These are phyloP conservation scores for Chenopodium quinoa DNA, from an alignment of 148 eudicot genomes.

Conservation along the genomic window DNA sequence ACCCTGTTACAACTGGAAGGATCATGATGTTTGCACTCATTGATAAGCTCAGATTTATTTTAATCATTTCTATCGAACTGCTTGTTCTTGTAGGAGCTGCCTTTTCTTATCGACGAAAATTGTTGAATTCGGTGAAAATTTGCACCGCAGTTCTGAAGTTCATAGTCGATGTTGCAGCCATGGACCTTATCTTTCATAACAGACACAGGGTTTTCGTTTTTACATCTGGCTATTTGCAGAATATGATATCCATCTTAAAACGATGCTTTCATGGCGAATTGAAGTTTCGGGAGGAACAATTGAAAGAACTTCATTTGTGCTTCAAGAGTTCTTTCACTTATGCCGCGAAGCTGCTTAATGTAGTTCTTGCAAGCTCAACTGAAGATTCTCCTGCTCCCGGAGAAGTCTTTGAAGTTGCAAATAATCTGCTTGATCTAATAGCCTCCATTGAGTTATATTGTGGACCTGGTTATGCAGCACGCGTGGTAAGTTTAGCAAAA, in stretches of 20 bases:
- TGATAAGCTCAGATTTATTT: background rate
- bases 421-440: constrained; percentile 56
- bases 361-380: constrained; percentile 37
- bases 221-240: constrained; percentile 41
- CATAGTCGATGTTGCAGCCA: constrained; percentile 52
- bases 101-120: constrained; percentile 35
- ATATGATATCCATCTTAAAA: constrained; percentile 47
- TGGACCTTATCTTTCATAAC: constrained; percentile 35
- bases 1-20: background rate
- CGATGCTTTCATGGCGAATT: constrained; percentile 38
- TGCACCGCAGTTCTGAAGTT: constrained; percentile 73
- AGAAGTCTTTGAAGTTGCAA: constrained; percentile 52
- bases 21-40: background rate
- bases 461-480: constrained; percentile 67
- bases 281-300: constrained; percentile 50
- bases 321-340: constrained; percentile 78
- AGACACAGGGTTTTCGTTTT: constrained; percentile 52
- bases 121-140: constrained; percentile 55
- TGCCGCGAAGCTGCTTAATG: constrained; percentile 68
- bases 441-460: constrained; percentile 55
- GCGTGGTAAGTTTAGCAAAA: constrained; percentile 47
- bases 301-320: constrained; percentile 53
- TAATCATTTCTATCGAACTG: constrained; percentile 1
- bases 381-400: constrained; percentile 39
- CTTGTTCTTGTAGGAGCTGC: constrained; percentile 37